Evolutionary conservation across 345 rosid genomes (phyloP).

Genomic region (Draba incana): DNA sequence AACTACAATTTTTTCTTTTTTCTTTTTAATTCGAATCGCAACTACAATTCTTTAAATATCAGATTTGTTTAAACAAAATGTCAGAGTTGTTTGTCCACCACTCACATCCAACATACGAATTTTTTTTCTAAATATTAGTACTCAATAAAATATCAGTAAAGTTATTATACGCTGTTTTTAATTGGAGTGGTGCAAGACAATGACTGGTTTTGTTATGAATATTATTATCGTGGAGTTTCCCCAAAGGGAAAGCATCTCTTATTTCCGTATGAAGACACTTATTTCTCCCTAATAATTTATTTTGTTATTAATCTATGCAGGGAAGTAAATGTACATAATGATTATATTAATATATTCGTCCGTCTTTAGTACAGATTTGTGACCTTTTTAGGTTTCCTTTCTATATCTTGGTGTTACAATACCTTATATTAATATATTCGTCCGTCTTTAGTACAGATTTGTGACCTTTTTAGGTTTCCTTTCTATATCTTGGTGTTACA

Average conservation of each 20-base stretch:
- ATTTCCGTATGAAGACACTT: conserved; percentile 42
- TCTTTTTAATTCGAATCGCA: background rate
- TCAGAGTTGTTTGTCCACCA: conserved; percentile 48
- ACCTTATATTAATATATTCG: too few species aligned
- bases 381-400: conserved; percentile 32
- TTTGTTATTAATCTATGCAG: conserved; percentile 22
- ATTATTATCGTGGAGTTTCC: conserved; percentile 41
- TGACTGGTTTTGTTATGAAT: conserved; percentile 40
- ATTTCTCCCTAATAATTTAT: conserved; percentile 17
- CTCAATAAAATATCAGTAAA: conserved; percentile 32
- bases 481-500: conserved; percentile 19
- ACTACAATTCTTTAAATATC: conserved; percentile 17
- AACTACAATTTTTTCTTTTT: too few species aligned
- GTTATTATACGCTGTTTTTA: conserved; percentile 16
- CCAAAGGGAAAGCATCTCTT: conserved; percentile 44
- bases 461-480: conserved; percentile 29
- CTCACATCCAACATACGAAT: conserved; percentile 47
- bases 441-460: conserved; percentile 27
- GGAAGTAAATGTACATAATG: conserved; percentile 29
- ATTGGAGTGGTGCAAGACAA: conserved; percentile 44
- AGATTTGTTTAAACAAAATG: conserved; percentile 36
- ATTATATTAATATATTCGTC: background rate
- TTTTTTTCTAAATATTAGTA: conserved; percentile 21
- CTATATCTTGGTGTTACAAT: conserved; percentile 19
- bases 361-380: conserved; percentile 17